Percentiles rank a stretch among this genome's conserved stretches.
These are phyloP conservation scores for Solanum raphanifolium DNA, from an alignment of 257 asterid genomes.

Conservation along the genomic window DNA sequence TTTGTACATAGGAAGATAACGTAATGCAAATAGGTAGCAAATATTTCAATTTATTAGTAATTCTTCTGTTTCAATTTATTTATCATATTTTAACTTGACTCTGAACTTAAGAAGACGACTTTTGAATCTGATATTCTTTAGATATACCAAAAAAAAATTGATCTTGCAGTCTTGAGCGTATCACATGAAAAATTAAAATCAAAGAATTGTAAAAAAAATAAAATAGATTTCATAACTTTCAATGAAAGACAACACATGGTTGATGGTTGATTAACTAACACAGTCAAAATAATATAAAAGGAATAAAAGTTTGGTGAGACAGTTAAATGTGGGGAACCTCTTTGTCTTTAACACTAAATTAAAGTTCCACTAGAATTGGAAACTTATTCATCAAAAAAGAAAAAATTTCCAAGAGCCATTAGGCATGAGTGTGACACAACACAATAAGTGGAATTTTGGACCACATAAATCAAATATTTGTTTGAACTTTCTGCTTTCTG, in stretches of 20 bases:
- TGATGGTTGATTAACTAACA: background rate
- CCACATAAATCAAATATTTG: background rate
- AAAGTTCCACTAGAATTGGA: background rate
- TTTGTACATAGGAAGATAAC: too few relatives aligned
- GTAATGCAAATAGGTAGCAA: too few relatives aligned
- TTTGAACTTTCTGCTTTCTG: background rate
- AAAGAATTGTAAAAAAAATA: too few relatives aligned
- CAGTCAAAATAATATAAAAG: background rate
- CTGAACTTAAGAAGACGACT: too few relatives aligned
- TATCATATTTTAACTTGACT: background rate
- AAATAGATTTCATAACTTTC: background rate
- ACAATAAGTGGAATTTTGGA: background rate
- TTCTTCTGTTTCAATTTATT: too few relatives aligned
- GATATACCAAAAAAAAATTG: too few relatives aligned
- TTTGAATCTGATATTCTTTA: too few relatives aligned
- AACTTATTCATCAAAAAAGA: background rate
- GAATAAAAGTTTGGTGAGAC: background rate
- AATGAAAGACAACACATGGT: background rate
- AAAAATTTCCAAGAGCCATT: background rate
- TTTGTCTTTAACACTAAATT: background rate
- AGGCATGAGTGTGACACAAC: background rate
- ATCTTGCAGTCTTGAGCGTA: accelerated
- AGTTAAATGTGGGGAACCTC: background rate
- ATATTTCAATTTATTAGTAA: too few relatives aligned
- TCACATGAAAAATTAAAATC: background rate